phyloP scores from a whole-genome alignment of 2,329 filamentous ascomycete species.

The Trichoderma polysporum region DNA sequence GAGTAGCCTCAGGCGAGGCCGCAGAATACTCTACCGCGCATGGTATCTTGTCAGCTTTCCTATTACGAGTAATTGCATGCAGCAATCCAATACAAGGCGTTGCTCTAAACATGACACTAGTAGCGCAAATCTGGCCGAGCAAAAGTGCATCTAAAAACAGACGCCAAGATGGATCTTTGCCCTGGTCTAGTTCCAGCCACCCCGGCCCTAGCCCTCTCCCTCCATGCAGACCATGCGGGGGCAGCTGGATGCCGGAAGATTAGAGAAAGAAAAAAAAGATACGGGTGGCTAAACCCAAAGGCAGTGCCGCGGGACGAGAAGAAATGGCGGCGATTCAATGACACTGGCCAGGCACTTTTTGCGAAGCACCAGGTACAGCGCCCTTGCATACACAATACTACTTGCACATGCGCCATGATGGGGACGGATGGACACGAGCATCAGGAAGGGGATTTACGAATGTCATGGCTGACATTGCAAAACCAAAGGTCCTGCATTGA shows the following conservation, averaged over 20 bases:
- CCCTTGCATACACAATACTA: not conserved
- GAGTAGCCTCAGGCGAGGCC: not conserved
- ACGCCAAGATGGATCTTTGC: not conserved
- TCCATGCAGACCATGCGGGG: slow-evolving; percentile 7
- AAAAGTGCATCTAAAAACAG: slow-evolving; percentile 19
- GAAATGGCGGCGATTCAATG: not conserved
- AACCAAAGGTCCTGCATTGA: not conserved
- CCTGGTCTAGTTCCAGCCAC: slow-evolving; percentile 7
- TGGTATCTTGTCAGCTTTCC: not conserved
- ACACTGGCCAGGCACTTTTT: not conserved
- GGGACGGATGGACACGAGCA: not conserved
- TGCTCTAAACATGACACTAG: not conserved
- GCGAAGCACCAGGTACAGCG: not conserved
- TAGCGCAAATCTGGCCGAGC: slow-evolving; percentile 11
- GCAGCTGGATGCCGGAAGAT: slow-evolving; percentile 10
- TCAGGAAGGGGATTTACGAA: not conserved
- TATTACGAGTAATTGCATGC: not conserved
- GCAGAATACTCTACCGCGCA: not conserved
- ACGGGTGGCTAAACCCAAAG: not conserved
- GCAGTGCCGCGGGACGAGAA: not conserved
- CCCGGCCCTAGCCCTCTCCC: slow-evolving; percentile 4
- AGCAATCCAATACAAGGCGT: not conserved
- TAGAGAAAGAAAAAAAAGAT: not conserved
- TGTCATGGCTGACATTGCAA: not conserved
- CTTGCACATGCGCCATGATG: not conserved